Percentiles rank a stretch among this genome's conserved stretches.
Evolutionary conservation across 2,329 filamentous ascomycete genomes (phyloP).

Genomic region (Dryadomyces quercus-mongolicae): DNA sequence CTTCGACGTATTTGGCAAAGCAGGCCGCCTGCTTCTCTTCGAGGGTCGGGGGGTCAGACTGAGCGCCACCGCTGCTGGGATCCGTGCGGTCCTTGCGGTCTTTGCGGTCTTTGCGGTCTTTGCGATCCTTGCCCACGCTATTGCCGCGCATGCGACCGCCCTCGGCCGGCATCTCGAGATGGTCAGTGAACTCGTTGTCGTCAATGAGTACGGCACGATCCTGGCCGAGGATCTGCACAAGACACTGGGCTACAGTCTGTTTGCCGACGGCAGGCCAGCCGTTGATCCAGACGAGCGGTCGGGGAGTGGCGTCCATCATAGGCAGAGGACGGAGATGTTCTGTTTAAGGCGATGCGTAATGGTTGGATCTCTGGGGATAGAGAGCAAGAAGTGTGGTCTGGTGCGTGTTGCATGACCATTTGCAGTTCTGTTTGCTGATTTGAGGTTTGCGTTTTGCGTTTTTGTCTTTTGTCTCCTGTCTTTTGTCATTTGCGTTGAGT

Average conservation of each 20-base stretch:
- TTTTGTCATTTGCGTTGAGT: too few species aligned
- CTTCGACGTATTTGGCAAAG: conserved; percentile 15
- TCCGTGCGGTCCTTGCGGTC: neutral
- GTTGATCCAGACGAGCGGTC: conserved; percentile 21
- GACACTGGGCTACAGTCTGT: conserved; percentile 19
- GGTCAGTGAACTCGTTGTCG: conserved; percentile 9
- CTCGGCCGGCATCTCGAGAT: conserved; percentile 4
- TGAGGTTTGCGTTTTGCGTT: too few species aligned
- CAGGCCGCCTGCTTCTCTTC: conserved; percentile 11
- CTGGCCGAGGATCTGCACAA: conserved; percentile 18
- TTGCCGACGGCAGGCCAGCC: conserved; percentile 22
- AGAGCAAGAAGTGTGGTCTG: too few species aligned
- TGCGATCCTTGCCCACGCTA: neutral
- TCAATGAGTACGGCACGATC: conserved; percentile 19
- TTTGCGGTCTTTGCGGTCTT: neutral
- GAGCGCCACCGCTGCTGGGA: too few species aligned
- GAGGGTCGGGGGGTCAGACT: neutral
- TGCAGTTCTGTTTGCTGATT: too few species aligned
- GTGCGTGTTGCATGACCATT: too few species aligned
- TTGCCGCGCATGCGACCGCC: neutral
- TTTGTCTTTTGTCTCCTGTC: too few species aligned
- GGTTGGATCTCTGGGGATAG: too few species aligned
- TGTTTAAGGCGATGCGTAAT: neutral
- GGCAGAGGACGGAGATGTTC: neutral
- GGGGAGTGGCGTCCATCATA: neutral